Evolutionary conservation across 2,329 filamentous ascomycete genomes (phyloP).

Genomic region (Colletotrichum tabaci): DNA sequence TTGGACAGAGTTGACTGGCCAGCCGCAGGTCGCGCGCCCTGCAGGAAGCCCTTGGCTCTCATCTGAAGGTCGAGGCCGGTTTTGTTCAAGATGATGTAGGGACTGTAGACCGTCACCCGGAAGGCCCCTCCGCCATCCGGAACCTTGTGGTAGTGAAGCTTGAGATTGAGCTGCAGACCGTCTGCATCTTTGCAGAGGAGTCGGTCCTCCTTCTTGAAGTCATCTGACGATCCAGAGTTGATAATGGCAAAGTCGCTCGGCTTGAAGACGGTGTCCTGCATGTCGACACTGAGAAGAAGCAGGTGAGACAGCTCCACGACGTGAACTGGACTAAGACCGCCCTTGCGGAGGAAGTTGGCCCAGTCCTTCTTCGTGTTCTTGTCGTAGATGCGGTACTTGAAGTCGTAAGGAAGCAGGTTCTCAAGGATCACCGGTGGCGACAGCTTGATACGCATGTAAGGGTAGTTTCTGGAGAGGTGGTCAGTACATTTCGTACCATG

Average conservation of each 20-base stretch:
- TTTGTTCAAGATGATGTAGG: conserved; percentile 95
- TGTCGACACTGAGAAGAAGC: conserved; percentile 91
- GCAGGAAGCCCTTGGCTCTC: conserved; percentile 89
- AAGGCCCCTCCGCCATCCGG: conserved; percentile 96
- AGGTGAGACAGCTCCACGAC: conserved; percentile 97
- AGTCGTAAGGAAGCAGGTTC: conserved; percentile 95
- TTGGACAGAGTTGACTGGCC: conserved; percentile 76
- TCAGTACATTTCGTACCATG: conserved; percentile 48
- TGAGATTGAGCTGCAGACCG: conserved; percentile 83
- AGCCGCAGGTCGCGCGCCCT: conserved; percentile 85
- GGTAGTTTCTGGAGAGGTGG: conserved; percentile 75
- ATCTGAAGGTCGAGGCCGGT: conserved; percentile 92
- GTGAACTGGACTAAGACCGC: conserved; percentile 96
- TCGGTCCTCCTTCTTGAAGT: conserved; percentile 87
- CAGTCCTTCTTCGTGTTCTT: conserved; percentile 99
- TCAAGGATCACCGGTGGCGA: conserved; percentile 95
- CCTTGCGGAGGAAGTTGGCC: conserved; percentile 98
- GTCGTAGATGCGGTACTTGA: conserved; percentile 99
- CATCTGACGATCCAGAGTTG: conserved; percentile 88
- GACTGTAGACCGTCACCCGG: conserved; percentile 94
- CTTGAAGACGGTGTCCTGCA: conserved; percentile 96
- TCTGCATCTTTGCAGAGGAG: conserved; percentile 88
- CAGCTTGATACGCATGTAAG: conserved; percentile 93
- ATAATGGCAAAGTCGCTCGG: conserved; percentile 98
- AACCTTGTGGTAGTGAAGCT: conserved; percentile 90